Evolutionary conservation across 805 yeast species (phyloP).

Genomic region (Wickerhamomyces strasburgensis): DNA sequence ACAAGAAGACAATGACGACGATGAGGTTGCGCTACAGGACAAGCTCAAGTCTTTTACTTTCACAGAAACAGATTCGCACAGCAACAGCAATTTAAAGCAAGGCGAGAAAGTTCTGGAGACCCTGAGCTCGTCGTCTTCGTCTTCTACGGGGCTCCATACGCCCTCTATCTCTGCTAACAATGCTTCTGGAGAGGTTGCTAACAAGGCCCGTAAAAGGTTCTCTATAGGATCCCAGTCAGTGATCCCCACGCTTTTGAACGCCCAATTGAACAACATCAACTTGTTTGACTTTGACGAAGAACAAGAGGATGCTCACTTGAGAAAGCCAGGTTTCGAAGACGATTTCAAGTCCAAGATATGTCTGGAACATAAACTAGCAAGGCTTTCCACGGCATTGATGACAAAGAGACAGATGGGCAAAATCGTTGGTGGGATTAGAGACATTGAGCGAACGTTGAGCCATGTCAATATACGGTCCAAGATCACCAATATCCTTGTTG

Average conservation of each 20-base stretch:
- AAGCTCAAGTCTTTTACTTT: not conserved
- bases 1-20: too few relatives aligned
- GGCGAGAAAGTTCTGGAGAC: conserved; percentile 21
- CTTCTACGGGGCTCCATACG: conserved; percentile 7
- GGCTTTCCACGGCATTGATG: conserved; percentile 21
- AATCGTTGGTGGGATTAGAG: conserved; percentile 26
- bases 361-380: conserved; percentile 14
- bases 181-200: not conserved
- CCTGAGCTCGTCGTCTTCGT: conserved; percentile 8
- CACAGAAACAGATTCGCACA: not conserved
- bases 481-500: conserved; percentile 24
- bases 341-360: conserved; percentile 7
- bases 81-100: not conserved
- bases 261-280: conserved; percentile 23
- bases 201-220: conserved; percentile 6
- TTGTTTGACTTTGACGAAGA: conserved; percentile 19
- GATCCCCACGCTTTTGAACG: conserved; percentile 24
- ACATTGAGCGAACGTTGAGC: conserved; percentile 26
- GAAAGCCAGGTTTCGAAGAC: conserved; percentile 6
- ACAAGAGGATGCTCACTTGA: not conserved
- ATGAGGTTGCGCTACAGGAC: too few relatives aligned
- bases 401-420: conserved; percentile 23
- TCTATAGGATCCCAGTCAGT: conserved; percentile 23
- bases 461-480: conserved; percentile 26
- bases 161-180: too few relatives aligned